These are phyloP conservation scores for Chytriomyces confervae DNA, from an alignment of 192 early-diverging fungal genomes.

Conservation along the genomic window DNA sequence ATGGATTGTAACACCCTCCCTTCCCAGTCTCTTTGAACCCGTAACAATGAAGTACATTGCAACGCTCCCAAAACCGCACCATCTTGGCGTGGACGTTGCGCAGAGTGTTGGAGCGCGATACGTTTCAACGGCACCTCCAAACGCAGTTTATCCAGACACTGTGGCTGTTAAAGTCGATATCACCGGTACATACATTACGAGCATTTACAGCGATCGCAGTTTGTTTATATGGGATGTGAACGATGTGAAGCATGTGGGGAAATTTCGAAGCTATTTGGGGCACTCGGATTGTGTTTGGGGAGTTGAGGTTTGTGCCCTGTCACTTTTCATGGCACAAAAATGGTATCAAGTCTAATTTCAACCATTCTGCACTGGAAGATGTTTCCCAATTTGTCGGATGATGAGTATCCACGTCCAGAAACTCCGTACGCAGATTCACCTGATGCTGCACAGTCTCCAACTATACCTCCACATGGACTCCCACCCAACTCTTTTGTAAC, in stretches of 20 bases:
- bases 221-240: slow-evolving; percentile 76
- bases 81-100: slow-evolving; percentile 63
- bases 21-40: slow-evolving; percentile 72
- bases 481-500: slow-evolving; percentile 72
- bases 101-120: slow-evolving; percentile 33
- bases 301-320: slow-evolving; percentile 64
- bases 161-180: slow-evolving; percentile 66
- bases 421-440: not conserved
- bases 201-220: slow-evolving; percentile 74
- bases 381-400: slow-evolving; percentile 34
- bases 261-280: slow-evolving; percentile 66
- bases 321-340: slow-evolving; percentile 20
- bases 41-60: slow-evolving; percentile 69
- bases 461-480: slow-evolving; percentile 33
- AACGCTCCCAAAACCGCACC: slow-evolving; percentile 74
- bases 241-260: slow-evolving; percentile 59
- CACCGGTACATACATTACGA: slow-evolving; percentile 54
- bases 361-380: slow-evolving; percentile 35
- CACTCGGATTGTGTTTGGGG: slow-evolving; percentile 86
- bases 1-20: not conserved
- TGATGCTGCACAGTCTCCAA: not conserved
- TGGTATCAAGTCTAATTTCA: not conserved
- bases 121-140: slow-evolving; percentile 29
- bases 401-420: not conserved
- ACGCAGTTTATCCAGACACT: slow-evolving; percentile 62